These are phyloP conservation scores for Blastobotrys serpentis DNA, from an alignment of 1,139 yeast species.

Conservation along the genomic window DNA sequence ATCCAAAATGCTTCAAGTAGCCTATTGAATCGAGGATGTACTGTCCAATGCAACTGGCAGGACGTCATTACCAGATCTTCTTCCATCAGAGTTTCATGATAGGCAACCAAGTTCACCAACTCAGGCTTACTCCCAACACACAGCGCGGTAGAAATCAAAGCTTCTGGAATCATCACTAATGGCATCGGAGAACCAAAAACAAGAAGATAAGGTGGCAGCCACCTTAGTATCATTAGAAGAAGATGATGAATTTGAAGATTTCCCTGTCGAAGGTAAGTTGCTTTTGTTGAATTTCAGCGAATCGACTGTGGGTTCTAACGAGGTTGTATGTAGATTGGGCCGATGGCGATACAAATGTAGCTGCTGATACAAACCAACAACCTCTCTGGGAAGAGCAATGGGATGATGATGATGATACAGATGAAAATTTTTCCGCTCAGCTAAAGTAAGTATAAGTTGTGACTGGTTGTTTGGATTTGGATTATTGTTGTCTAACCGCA, in stretches of 20 bases:
- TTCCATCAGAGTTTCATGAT: too few species aligned
- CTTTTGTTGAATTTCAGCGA: background rate
- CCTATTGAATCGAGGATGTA: too few species aligned
- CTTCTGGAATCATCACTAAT: conserved; percentile 10
- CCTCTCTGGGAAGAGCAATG: conserved; percentile 92
- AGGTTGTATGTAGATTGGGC: conserved; percentile 47
- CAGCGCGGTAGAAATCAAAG: background rate
- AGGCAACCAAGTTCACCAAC: too few species aligned
- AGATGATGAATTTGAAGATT: conserved; percentile 94
- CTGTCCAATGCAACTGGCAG: too few species aligned
- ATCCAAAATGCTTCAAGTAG: too few species aligned
- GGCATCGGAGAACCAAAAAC: conserved; percentile 16
- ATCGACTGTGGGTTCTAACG: conserved; percentile 1
- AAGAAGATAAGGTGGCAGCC: conserved; percentile 23
- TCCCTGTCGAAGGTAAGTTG: conserved; percentile 74
- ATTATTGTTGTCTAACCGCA: background rate
- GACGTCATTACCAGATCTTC: too few species aligned
- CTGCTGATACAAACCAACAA: conserved; percentile 39
- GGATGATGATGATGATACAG: conserved; percentile 87
- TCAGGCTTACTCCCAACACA: background rate
- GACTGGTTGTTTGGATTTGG: background rate
- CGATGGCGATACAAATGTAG: conserved; percentile 46
- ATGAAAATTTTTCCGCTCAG: conserved; percentile 74
- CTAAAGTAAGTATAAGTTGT: conserved; percentile 49
- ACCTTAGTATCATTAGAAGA: conserved; percentile 67